These are phyloP conservation scores for Erodium maritimum DNA, from an alignment of 345 rosid genomes.

Conservation along the genomic window DNA sequence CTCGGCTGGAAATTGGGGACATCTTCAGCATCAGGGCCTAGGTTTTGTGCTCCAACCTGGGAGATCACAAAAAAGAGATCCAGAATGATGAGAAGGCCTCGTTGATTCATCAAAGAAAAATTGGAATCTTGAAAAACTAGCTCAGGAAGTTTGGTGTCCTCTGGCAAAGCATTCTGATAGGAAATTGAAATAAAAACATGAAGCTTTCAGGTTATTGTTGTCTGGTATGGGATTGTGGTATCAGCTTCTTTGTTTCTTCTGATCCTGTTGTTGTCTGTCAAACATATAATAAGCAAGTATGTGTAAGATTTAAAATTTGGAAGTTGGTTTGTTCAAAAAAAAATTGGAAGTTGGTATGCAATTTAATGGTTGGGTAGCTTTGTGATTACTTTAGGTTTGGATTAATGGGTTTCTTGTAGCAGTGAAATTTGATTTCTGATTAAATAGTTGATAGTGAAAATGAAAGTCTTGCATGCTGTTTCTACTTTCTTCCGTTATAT, in stretches of 20 bases:
- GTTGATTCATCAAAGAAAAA: conserved; percentile 19
- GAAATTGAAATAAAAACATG: background rate
- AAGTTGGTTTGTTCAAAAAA: too few relatives aligned
- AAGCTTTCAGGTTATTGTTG: background rate
- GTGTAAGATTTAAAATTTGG: background rate
- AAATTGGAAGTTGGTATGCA: too few relatives aligned
- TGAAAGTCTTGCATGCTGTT: too few relatives aligned
- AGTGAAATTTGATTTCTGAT: too few relatives aligned
- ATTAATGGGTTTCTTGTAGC: too few relatives aligned
- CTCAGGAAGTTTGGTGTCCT: background rate
- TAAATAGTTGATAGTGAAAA: too few relatives aligned
- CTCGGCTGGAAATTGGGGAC: conserved; percentile 47
- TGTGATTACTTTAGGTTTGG: too few relatives aligned
- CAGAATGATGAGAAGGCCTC: background rate
- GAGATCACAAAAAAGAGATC: conserved; percentile 2
- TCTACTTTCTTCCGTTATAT: too few relatives aligned
- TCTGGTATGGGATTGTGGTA: background rate
- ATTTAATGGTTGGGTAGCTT: too few relatives aligned
- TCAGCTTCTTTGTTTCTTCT: conserved; percentile 7
- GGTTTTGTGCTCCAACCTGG: conserved; percentile 2
- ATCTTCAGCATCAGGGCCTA: background rate
- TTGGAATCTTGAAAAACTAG: background rate
- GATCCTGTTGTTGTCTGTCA: conserved; percentile 7
- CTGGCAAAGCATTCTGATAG: background rate
- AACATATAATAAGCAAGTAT: background rate